Evolutionary conservation across 2,329 filamentous ascomycete species (phyloP).

Genomic region (Fusarium falciforme): DNA sequence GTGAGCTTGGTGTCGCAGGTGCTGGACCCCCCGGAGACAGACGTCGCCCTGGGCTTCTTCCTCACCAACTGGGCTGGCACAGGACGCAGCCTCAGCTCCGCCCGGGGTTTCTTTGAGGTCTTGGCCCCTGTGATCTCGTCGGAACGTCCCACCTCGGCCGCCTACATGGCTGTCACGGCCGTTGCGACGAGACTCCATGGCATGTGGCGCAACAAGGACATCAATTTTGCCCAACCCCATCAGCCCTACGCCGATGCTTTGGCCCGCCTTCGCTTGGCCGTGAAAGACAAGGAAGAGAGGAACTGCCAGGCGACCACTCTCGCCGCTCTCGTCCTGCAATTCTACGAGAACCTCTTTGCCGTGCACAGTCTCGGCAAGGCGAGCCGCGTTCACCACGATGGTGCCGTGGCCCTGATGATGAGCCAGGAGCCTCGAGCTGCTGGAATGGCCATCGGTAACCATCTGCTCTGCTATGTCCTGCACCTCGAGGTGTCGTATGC

Average conservation of each 20-base stretch:
- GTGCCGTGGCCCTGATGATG: conserved; percentile 13
- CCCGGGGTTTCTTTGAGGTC: conserved; percentile 23
- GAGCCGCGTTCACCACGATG: conserved; percentile 7
- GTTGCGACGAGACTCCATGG: conserved; percentile 7
- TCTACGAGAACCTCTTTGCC: conserved; percentile 17
- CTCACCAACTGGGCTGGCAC: conserved; percentile 8
- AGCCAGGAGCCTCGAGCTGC: background rate
- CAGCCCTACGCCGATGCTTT: conserved; percentile 7
- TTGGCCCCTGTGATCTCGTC: conserved; percentile 8
- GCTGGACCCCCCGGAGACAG: conserved; percentile 5
- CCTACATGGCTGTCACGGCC: conserved; percentile 12
- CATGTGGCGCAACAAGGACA: conserved; percentile 7
- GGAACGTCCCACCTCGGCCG: conserved; percentile 7
- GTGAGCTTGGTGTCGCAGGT: background rate
- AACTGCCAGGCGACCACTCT: conserved; percentile 7
- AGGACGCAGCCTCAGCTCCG: conserved; percentile 8
- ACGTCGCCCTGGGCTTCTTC: conserved; percentile 18
- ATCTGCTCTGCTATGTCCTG: conserved; percentile 4
- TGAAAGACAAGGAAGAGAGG: conserved; percentile 4
- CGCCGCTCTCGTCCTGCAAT: conserved; percentile 15
- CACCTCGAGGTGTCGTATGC: conserved; percentile 8
- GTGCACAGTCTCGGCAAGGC: background rate
- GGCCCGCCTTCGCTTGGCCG: conserved; percentile 3
- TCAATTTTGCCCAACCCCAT: background rate
- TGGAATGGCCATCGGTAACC: background rate